Base-by-base conservation (phyloP, 1,284 basidiomycete genomes). In the Dichomitus squalens region DNA sequence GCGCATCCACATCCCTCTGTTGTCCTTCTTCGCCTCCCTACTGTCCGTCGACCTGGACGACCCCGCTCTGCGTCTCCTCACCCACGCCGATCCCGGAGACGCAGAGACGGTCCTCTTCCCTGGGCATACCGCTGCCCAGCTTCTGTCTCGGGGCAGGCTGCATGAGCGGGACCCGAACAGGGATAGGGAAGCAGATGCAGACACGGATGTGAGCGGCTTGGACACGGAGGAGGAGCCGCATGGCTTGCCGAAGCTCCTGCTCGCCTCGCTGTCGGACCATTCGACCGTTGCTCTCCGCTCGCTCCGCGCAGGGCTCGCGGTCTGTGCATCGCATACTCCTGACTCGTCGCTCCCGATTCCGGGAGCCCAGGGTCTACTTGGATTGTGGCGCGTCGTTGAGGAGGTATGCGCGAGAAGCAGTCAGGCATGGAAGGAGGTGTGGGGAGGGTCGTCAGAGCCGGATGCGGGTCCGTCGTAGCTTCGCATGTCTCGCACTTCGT, bases 31-130 rank as follows among this genome's bases (percentile, higher is more conserved):
- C 49, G 58, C 72, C 2, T 67, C 69, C 1, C 47, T 75, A n/a
- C 62, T 75, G 39, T 67, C 69, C 7, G 43, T 72, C 18, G 67
- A 72, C 53, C 58, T 73, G n/a, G 74, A 75, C 56, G 72, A 75
- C 33, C 63, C 70, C 35, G 74, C 70, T 1, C 52, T 73, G 6
- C 68, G 68, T 18, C 71, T 75, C 16, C 65, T 76, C 52, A 66
- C 68, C 5, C 67, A 68, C 27, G 58, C 71, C 7, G 61, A 58
- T 7, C 53, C 69, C 5, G 58, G 66, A 4, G 67, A 72, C 49
- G 52, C 68, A 1, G 66, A 72, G 44, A 71, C 73, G 1, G 47
- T 70, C 16, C 61, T 75, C 34, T 75, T 76, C 53, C 70, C 71
- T 14, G 73, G 72, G 6, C 65, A 68, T 23, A 49, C 47, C 14